Evolutionary conservation across 2,329 filamentous ascomycete species (phyloP).

Genomic region (Erysiphe pulchra): DNA sequence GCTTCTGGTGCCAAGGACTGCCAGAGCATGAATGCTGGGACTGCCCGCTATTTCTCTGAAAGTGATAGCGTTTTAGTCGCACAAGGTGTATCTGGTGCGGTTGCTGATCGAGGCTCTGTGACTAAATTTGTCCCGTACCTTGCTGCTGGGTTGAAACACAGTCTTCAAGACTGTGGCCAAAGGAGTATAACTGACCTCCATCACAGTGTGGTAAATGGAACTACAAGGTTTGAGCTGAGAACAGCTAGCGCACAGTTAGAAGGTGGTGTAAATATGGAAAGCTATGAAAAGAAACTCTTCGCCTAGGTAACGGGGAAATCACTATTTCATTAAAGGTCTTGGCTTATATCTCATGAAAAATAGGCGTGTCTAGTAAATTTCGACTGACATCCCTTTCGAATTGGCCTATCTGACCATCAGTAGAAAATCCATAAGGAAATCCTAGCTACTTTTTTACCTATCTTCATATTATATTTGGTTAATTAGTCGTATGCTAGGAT

Average conservation of each 20-base stretch:
- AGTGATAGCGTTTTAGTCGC: conserved; percentile 85
- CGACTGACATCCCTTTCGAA: no score
- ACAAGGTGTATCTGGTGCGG: conserved; percentile 78
- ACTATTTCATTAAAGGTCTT: not conserved
- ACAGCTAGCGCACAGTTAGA: conserved; percentile 88
- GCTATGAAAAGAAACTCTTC: conserved; percentile 99
- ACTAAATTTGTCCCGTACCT: conserved; percentile 93
- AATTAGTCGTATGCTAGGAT: no score
- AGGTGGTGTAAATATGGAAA: conserved; percentile 94
- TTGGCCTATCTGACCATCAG: no score
- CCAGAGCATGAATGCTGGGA: conserved; percentile 74
- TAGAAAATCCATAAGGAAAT: no score
- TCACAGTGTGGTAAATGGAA: conserved; percentile 44
- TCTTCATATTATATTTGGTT: no score
- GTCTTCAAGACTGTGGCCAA: conserved; percentile 81
- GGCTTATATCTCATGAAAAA: not conserved
- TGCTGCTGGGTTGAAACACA: conserved; percentile 87
- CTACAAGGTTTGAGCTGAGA: conserved; percentile 75
- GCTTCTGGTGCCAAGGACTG: conserved; percentile 51
- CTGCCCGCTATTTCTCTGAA: conserved; percentile 94
- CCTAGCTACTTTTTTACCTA: no score
- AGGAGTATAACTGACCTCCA: conserved; percentile 58
- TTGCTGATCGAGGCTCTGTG: conserved; percentile 60
- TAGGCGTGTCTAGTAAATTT: no score
- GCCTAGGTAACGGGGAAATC: conserved; percentile 25